These are phyloP conservation scores for Cryptococcus wingfieldii DNA, from an alignment of 1,284 basidiomycete genomes.

Conservation along the genomic window DNA sequence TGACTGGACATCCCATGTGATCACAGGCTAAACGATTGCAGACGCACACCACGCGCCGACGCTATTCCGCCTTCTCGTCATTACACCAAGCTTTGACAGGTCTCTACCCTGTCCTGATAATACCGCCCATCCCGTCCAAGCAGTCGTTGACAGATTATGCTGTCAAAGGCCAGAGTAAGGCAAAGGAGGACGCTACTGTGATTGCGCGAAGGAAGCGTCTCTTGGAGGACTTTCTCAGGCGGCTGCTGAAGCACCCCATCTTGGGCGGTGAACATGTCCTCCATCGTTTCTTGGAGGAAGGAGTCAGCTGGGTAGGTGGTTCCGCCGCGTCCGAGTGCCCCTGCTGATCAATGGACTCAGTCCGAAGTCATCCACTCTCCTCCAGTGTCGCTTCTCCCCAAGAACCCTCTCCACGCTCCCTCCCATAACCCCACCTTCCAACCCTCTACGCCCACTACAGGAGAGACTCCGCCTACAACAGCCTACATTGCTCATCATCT, in stretches of 20 bases:
- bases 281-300: conserved; percentile 89
- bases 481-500: conserved; percentile 49
- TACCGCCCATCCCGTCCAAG: conserved; percentile 97
- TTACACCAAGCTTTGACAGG: conserved; percentile 76
- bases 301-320: conserved; percentile 81
- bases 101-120: conserved; percentile 92
- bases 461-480: conserved; percentile 53
- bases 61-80: conserved; percentile 97
- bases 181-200: conserved; percentile 90
- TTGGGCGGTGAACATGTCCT: conserved; percentile 91
- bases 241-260: conserved; percentile 84
- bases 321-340: not conserved
- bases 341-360: conserved; percentile 49
- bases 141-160: conserved; percentile 95
- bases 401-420: conserved; percentile 92
- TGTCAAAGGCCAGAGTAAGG: conserved; percentile 84
- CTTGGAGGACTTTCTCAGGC: conserved; percentile 90
- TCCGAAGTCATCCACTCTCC: conserved; percentile 87
- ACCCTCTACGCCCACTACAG: conserved; percentile 28
- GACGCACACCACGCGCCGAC: conserved; percentile 77
- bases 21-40: conserved; percentile 40
- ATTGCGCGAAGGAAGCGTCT: conserved; percentile 90
- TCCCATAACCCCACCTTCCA: conserved; percentile 79
- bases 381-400: conserved; percentile 82
- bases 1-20: conserved; percentile 9